Percentiles rank a stretch among this genome's conserved stretches.
phyloP scores from a whole-genome alignment of 805 yeast genomes.

The baker's yeast (Saccharomyces cerevisiae) region DNA sequence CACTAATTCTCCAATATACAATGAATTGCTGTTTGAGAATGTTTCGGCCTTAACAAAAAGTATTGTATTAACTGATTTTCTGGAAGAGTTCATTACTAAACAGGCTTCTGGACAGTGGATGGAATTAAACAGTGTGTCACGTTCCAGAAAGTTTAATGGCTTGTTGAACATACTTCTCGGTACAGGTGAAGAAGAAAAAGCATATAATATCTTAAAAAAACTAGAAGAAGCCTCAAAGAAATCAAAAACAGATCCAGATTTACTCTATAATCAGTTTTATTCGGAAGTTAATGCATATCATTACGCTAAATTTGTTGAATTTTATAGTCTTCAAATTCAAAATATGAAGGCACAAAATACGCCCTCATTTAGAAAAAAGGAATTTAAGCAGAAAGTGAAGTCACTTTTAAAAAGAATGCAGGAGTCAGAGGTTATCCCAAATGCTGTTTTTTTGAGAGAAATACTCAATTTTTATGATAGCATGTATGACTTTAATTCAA shows the following conservation, averaged over 20 bases:
- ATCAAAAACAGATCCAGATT: conserved; percentile 2
- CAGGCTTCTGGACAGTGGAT: conserved; percentile 6
- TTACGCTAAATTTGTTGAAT: conserved; percentile 34
- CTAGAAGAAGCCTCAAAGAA: conserved; percentile 25
- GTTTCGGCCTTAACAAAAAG: conserved; percentile 12
- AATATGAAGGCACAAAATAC: neutral
- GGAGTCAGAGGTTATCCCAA: conserved; percentile 24
- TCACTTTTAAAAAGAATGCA: conserved; percentile 28
- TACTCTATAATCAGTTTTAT: conserved; percentile 14
- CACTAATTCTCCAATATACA: conserved; percentile 8
- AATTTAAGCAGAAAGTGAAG: conserved; percentile 18
- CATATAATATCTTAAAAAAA: conserved; percentile 27
- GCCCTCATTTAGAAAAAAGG: conserved; percentile 4
- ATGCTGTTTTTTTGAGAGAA: conserved; percentile 34
- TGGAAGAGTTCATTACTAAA: conserved; percentile 11
- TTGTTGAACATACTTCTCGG: conserved; percentile 23
- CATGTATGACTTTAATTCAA: conserved; percentile 24
- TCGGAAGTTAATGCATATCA: conserved; percentile 37
- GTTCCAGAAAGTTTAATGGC: conserved; percentile 20
- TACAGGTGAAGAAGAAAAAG: conserved; percentile 20
- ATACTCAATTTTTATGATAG: conserved; percentile 30
- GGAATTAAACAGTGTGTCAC: conserved; percentile 4
- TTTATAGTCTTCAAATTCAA: conserved; percentile 20
- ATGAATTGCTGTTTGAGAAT: conserved; percentile 16
- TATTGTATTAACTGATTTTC: conserved; percentile 11